These are phyloP conservation scores for Salmacisia buchloeana DNA, from an alignment of 1,284 basidiomycete species.

Conservation along the genomic window DNA sequence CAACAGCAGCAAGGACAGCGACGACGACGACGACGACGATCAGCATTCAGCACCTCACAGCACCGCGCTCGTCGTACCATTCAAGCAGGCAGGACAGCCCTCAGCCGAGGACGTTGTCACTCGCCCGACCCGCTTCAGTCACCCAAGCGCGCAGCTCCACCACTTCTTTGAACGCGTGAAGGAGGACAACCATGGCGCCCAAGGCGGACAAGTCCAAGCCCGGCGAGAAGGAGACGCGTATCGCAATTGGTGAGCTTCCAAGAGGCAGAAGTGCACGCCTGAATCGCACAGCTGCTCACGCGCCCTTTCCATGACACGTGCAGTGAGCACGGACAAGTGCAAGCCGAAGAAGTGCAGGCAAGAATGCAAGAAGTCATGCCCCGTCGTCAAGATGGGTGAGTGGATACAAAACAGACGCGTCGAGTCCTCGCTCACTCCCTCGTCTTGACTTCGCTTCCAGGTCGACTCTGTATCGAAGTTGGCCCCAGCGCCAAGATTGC, in stretches of 20 bases:
- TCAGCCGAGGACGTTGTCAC: too few relatives aligned
- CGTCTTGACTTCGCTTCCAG: background rate
- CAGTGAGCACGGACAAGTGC: slow-evolving; percentile 49
- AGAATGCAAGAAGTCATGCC: slow-evolving; percentile 50
- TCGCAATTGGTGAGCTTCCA: slow-evolving; percentile 37
- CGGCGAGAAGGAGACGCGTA: slow-evolving; percentile 45
- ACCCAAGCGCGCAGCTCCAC: background rate
- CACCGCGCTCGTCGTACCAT: too few relatives aligned
- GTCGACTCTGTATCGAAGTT: slow-evolving; percentile 44
- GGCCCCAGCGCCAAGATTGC: slow-evolving; percentile 45
- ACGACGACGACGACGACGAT: too few relatives aligned
- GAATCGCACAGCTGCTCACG: background rate
- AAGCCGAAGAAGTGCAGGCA: slow-evolving; percentile 50
- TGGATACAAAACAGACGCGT: background rate
- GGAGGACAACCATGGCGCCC: background rate
- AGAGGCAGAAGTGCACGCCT: too few relatives aligned
- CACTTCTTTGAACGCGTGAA: too few relatives aligned
- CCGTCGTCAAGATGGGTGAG: slow-evolving; percentile 48
- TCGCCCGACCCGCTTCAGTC: background rate
- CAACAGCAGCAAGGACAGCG: too few relatives aligned
- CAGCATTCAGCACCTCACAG: too few relatives aligned
- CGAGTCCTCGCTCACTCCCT: background rate
- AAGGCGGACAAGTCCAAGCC: background rate
- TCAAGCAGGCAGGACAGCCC: too few relatives aligned
- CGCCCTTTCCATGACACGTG: too few relatives aligned